These are phyloP conservation scores for Aspergillus brunneoviolaceus DNA, from an alignment of 2,329 filamentous ascomycete species.

Conservation along the genomic window DNA sequence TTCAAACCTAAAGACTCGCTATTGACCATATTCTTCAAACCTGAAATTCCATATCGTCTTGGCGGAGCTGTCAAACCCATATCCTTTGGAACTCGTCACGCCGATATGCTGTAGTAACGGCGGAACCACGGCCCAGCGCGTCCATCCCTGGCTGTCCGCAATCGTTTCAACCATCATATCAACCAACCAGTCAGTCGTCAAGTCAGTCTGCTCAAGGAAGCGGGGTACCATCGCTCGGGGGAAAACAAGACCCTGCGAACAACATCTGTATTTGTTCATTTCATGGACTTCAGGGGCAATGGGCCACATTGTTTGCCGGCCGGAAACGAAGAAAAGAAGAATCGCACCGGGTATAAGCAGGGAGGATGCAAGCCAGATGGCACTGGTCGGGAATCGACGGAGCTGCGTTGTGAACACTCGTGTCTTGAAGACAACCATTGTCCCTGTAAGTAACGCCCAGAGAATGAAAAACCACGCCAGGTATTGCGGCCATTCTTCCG, in stretches of 20 bases:
- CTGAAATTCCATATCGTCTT: conserved; percentile 18
- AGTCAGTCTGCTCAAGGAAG: conserved; percentile 11
- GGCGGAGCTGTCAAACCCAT: conserved; percentile 15
- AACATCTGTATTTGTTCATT: conserved; percentile 46
- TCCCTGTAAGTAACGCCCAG: conserved; percentile 14
- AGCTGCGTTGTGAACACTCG: conserved; percentile 8
- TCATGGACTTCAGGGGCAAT: conserved; percentile 35
- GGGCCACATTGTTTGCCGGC: conserved; percentile 39
- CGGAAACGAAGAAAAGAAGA: conserved; percentile 43
- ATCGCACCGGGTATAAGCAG: conserved; percentile 31
- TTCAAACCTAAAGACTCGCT: too few relatives aligned
- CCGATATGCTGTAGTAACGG: conserved; percentile 19
- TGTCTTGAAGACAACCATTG: conserved; percentile 2
- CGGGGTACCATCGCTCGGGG: conserved; percentile 25
- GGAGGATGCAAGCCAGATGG: conserved; percentile 25
- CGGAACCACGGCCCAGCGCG: conserved; percentile 14
- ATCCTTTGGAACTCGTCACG: conserved; percentile 17
- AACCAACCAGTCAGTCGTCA: conserved; percentile 15
- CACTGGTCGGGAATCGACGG: conserved; percentile 17
- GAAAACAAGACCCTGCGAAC: conserved; percentile 46
- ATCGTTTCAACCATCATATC: conserved; percentile 21
- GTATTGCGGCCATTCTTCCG: conserved; percentile 40
- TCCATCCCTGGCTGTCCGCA: conserved; percentile 11
- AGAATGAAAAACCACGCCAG: conserved; percentile 29
- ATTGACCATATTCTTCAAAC: conserved; percentile 12